These are phyloP conservation scores for Melampsora americana DNA, from an alignment of 1,284 basidiomycete species.

Conservation along the genomic window DNA sequence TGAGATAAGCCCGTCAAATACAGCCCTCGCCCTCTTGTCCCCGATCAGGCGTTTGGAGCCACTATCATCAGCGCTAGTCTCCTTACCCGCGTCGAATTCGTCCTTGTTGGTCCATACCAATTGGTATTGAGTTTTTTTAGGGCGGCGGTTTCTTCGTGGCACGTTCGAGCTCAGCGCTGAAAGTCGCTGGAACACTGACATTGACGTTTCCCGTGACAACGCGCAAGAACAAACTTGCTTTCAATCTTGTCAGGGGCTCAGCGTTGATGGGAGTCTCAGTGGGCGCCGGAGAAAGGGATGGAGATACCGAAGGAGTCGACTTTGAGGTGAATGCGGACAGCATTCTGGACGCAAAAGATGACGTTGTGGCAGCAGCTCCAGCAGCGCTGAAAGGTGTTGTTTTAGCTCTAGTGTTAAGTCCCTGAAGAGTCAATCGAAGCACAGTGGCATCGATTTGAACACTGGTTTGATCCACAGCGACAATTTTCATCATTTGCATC, in stretches of 20 bases:
- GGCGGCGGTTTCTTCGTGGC: constrained; percentile 95
- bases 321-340: constrained; percentile 60
- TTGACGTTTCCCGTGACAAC: constrained; percentile 78
- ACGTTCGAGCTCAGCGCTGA: constrained; percentile 74
- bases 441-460: constrained; percentile 47
- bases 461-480: constrained; percentile 60
- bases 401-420: constrained; percentile 48
- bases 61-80: constrained; percentile 64
- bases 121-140: constrained; percentile 70
- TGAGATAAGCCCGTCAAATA: constrained; percentile 55
- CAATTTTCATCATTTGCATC: constrained; percentile 66
- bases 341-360: constrained; percentile 71
- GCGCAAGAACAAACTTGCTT: constrained; percentile 70
- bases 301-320: constrained; percentile 53
- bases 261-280: constrained; percentile 46
- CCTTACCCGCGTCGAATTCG: constrained; percentile 67
- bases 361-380: constrained; percentile 54
- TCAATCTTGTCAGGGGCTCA: constrained; percentile 63
- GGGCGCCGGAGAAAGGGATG: constrained; percentile 36
- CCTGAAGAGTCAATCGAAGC: constrained; percentile 54
- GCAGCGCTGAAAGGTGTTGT: constrained; percentile 51
- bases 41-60: constrained; percentile 50
- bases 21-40: constrained; percentile 55
- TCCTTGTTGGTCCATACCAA: constrained; percentile 89
- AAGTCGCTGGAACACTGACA: constrained; percentile 69